Percentiles rank a stretch among this genome's conserved stretches.
phyloP scores from a whole-genome alignment of 805 yeast species.

The Metschnikowia orientalis region DNA sequence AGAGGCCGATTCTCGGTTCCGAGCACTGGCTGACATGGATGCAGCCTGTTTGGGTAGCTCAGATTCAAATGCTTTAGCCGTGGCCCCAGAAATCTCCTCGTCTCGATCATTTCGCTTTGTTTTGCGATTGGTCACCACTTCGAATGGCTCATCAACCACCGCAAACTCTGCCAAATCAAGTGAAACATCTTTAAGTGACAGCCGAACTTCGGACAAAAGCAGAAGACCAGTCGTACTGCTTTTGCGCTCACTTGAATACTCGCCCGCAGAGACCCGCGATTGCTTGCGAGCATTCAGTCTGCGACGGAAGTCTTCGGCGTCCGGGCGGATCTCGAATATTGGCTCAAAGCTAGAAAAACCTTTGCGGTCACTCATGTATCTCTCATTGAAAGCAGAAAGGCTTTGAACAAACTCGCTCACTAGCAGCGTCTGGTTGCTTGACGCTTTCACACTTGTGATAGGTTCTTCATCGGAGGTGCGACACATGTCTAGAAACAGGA shows the following conservation, averaged over 20 bases:
- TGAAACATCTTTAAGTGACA: too few species aligned
- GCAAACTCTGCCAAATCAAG: too few species aligned
- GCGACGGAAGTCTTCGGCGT: constrained; percentile 18
- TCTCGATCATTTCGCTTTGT: background rate
- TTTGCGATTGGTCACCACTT: constrained; percentile 22
- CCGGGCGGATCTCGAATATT: constrained; percentile 29
- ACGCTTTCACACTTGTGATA: constrained; percentile 17
- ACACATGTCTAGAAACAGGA: constrained; percentile 27
- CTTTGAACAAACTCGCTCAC: constrained; percentile 20
- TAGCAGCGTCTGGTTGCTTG: constrained; percentile 3
- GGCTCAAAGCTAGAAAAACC: constrained; percentile 35
- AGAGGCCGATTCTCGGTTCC: too few species aligned
- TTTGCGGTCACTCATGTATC: constrained; percentile 31
- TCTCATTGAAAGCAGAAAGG: constrained; percentile 23
- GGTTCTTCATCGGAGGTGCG: constrained; percentile 20
- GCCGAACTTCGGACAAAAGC: too few species aligned
- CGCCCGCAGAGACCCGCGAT: too few species aligned
- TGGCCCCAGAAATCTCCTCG: too few species aligned
- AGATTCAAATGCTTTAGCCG: too few species aligned
- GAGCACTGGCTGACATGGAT: too few species aligned
- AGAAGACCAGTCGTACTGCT: too few species aligned
- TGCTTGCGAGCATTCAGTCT: constrained; percentile 23
- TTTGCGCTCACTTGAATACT: too few species aligned
- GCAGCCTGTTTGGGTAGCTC: too few species aligned
- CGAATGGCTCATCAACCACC: constrained; percentile 26